Evolutionary conservation across 768 basidiomycete species (phyloP).

Genomic region (Tubosaeta sp.): DNA sequence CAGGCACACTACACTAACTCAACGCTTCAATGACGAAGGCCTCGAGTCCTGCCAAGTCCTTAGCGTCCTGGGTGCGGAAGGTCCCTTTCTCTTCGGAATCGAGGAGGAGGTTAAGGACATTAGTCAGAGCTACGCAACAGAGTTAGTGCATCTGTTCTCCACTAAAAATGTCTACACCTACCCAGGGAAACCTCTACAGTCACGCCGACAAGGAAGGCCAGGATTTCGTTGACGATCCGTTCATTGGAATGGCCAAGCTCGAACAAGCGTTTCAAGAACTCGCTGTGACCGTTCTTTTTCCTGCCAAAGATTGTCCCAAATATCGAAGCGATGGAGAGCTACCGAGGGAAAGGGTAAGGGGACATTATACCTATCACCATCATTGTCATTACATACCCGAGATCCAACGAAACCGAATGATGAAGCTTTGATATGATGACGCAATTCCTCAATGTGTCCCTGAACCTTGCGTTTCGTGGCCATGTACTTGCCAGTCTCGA

Average conservation of each 20-base stretch:
- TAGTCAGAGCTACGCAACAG: constrained; percentile 52
- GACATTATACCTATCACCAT: neutral
- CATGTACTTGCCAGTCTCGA: constrained; percentile 57
- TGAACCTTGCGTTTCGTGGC: constrained; percentile 49
- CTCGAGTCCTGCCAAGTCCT: constrained; percentile 40
- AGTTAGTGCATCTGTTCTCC: neutral
- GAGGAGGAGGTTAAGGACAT: constrained; percentile 62
- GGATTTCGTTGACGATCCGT: constrained; percentile 60
- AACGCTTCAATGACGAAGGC: constrained; percentile 66
- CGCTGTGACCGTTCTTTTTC: constrained; percentile 38
- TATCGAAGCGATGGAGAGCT: constrained; percentile 37
- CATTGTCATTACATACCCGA: constrained; percentile 34
- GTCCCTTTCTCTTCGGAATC: constrained; percentile 41
- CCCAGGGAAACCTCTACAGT: constrained; percentile 70
- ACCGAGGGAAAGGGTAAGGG: neutral
- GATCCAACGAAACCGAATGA: constrained; percentile 40
- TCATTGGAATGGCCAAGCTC: constrained; percentile 55
- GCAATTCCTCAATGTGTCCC: constrained; percentile 49
- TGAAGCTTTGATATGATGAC: constrained; percentile 48
- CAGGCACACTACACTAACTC: constrained; percentile 42
- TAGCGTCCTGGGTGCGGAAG: constrained; percentile 35
- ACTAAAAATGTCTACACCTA: constrained; percentile 22
- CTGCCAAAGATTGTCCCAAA: constrained; percentile 49
- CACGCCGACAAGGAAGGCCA: constrained; percentile 66
- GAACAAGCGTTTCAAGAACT: constrained; percentile 53